phyloP scores from a whole-genome alignment of 331 rosid genomes.

The Quercus phellos region DNA sequence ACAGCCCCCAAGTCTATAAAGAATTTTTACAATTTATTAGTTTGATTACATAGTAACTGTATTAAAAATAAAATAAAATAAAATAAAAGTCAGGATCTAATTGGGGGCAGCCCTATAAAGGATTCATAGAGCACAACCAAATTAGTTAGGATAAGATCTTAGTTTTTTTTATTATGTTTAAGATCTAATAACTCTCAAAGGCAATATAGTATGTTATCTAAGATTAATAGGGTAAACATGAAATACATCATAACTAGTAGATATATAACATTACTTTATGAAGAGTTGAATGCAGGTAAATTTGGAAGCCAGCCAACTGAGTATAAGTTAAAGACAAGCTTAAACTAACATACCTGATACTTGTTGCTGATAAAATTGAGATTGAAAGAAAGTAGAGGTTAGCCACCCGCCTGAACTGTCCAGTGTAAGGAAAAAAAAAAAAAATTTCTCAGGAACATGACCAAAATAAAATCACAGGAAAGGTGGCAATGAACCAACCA shows the following conservation, averaged over 20 bases:
- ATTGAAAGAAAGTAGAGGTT: slow-evolving; percentile 82
- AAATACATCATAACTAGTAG: neutral
- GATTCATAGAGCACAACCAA: neutral
- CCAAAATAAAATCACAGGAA: slow-evolving; percentile 19
- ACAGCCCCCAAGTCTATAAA: neutral
- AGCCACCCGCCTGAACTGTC: slow-evolving; percentile 95
- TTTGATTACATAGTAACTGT: neutral
- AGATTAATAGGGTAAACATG: neutral
- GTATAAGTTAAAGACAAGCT: neutral
- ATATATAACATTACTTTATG: neutral
- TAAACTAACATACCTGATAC: slow-evolving; percentile 59
- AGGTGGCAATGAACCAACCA: slow-evolving; percentile 15
- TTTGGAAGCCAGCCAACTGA: neutral
- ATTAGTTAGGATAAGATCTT: neutral
- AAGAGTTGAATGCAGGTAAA: neutral
- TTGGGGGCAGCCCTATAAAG: neutral
- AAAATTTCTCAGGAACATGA: slow-evolving; percentile 24
- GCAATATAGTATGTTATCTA: neutral
- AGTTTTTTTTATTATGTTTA: neutral
- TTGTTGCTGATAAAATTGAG: slow-evolving; percentile 83
- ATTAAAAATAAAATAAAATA: neutral
- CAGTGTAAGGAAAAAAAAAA: slow-evolving; percentile 26
- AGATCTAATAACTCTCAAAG: neutral
- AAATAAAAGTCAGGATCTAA: neutral
- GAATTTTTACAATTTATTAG: neutral